A percentile compares a stretch with the other conserved stretches of the same genome.
Conservation (phyloP, 192 early-diverging fungal species). For the Anaeromyces robustus region DNA sequence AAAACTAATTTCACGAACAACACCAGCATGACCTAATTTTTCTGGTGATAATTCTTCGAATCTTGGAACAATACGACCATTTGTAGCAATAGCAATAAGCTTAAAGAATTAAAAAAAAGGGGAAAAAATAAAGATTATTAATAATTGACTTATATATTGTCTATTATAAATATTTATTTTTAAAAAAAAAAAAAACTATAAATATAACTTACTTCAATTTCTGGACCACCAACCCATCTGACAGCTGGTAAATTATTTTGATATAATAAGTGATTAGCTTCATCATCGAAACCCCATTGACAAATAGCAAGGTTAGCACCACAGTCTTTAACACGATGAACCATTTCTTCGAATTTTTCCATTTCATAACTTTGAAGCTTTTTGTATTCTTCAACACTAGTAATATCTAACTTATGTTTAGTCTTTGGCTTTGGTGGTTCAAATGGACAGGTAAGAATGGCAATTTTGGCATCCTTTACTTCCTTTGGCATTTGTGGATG, state of each 20-base stretch:
- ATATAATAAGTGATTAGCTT: conserved; percentile 96
- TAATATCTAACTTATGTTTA: conserved; percentile 99
- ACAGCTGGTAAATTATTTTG: conserved; percentile 96
- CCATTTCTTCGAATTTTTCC: conserved; percentile 94
- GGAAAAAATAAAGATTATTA: too few species aligned
- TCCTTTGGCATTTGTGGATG: conserved; percentile 99
- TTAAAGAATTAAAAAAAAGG: neutral
- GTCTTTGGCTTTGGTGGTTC: conserved; percentile 99
- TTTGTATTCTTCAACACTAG: conserved; percentile 94
- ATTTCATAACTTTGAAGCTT: conserved; percentile 91
- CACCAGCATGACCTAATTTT: conserved; percentile 87
- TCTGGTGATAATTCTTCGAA: conserved; percentile 80
- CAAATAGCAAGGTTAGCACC: conserved; percentile 97
- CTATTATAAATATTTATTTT: too few species aligned
- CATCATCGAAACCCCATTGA: conserved; percentile 99
- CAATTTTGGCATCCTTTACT: conserved; percentile 86
- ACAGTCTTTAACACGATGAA: conserved; percentile 88
- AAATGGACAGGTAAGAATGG: conserved; percentile 97
- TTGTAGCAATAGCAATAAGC: conserved; percentile 98
- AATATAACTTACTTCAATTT: conserved; percentile 84
- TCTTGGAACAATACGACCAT: conserved; percentile 98
- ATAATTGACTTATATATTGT: too few species aligned
- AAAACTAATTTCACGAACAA: conserved; percentile 87
- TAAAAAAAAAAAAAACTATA: too few species aligned
- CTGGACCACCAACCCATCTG: conserved; percentile 98